These are phyloP conservation scores for Termitomyces sp. DNA, from an alignment of 768 basidiomycete genomes.

Conservation along the genomic window DNA sequence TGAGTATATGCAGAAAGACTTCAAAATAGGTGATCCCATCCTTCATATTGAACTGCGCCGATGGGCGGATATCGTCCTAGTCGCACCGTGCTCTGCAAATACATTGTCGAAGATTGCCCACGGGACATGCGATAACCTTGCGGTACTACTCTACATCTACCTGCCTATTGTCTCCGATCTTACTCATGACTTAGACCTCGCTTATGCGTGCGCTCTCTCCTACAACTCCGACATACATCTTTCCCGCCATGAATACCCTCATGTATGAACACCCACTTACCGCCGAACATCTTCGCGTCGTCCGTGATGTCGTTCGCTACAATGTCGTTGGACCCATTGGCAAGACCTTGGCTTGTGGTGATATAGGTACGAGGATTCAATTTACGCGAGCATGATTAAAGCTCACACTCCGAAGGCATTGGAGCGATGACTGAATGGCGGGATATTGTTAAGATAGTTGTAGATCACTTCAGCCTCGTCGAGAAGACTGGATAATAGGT, in stretches of 20 bases:
- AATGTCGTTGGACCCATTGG: constrained; percentile 83
- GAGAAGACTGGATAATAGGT: neutral
- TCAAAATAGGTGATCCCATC: constrained; percentile 84
- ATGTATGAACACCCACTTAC: constrained; percentile 98
- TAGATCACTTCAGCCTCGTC: constrained; percentile 45
- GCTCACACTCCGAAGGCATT: constrained; percentile 45
- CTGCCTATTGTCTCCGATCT: neutral
- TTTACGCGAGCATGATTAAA: neutral
- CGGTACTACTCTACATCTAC: constrained; percentile 33
- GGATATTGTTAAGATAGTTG: constrained; percentile 78
- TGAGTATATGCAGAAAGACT: constrained; percentile 50
- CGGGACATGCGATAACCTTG: constrained; percentile 88
- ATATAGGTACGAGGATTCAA: constrained; percentile 60
- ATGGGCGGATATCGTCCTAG: constrained; percentile 95
- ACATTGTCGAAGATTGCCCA: constrained; percentile 90
- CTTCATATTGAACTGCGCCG: constrained; percentile 91
- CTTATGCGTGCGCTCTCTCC: constrained; percentile 83
- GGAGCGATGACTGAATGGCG: constrained; percentile 98
- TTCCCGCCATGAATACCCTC: constrained; percentile 98
- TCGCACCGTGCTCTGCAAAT: constrained; percentile 97
- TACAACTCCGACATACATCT: constrained; percentile 82
- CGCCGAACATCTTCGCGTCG: constrained; percentile 70
- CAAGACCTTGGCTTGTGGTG: constrained; percentile 88
- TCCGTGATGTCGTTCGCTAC: constrained; percentile 77
- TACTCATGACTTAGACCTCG: constrained; percentile 49